Base-by-base conservation (phyloP, 441 rosid species). In the Sinapis alba region DNA sequence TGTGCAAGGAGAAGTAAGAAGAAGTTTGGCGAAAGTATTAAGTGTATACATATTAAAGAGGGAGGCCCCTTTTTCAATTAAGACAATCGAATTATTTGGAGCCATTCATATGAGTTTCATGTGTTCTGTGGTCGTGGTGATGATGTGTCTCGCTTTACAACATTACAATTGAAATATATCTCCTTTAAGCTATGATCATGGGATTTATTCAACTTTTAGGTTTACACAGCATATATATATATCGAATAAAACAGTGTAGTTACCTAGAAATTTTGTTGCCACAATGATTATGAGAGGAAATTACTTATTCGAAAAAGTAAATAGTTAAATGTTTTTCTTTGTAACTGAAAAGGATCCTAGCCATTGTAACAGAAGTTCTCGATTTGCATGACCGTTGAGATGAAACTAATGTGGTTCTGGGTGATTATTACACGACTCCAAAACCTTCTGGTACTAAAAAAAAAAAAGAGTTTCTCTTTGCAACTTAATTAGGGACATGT, bases 91-190 rank as follows among this genome's bases (percentile, higher is more conserved):
- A 65, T 79, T 45, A 60, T 70, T 75, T 74, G 65, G 20, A 58
- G 57, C 78, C 73, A 73, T 62, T 81, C 83, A 66, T 78, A 69
- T 76, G 71, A 69, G 21, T 56, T 69, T 76, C 65, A 57, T 76
- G 79, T 69, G n/a, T 69, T 76, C 2, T 69, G 70, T 69, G 74
- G 74, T 62, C 11, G 53, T 68, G 53, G 36, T 56, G 64, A 38
- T 57, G 79, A 63, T 21, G 36, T 64, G 62, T 54, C 75, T 74
- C 65, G 71, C 78, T 62, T 79, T 79, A 69, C 59, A 18, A 9
- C 34, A 20, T 23, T 65, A 11, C 54, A 38, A 6, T 53, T 62
- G 24, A 61, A 75, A 75, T 68, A 75, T 75, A 32, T 61, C 73
- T 68, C 62, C 21, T 26, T 36, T 34, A 2, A 23, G 43, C 43